Conservation (phyloP, 2,329 filamentous ascomycete genomes). For the Sphaceloma murrayae region DNA sequence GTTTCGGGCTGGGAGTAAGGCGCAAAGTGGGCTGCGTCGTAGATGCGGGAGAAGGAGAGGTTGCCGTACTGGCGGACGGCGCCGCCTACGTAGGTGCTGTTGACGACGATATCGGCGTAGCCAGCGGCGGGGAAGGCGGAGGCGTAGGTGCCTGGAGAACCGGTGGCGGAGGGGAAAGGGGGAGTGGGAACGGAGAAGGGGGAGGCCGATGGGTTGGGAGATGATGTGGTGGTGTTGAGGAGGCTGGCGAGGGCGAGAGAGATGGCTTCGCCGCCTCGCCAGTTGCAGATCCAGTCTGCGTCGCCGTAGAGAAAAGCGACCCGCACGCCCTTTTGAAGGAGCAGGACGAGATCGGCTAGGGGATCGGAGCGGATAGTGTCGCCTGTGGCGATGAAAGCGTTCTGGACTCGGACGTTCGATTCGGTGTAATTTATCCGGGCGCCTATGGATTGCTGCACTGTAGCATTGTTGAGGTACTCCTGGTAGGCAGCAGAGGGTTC, state of each 20-base stretch:
- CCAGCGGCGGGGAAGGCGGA: conserved; percentile 24
- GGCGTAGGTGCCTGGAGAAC: conserved; percentile 30
- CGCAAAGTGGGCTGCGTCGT: conserved; percentile 29
- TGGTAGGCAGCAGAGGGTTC: conserved; percentile 40
- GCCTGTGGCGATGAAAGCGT: conserved; percentile 40
- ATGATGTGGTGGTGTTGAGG: conserved; percentile 48
- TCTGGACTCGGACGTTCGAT: conserved; percentile 35
- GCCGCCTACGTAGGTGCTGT: conserved; percentile 28
- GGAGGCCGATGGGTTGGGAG: conserved; percentile 61
- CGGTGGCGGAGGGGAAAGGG: conserved; percentile 41
- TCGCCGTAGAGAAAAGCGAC: conserved; percentile 29
- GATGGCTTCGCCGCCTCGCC: conserved; percentile 33
- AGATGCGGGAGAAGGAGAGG: conserved; percentile 29
- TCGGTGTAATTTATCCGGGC: conserved; percentile 50
- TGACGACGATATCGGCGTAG: conserved; percentile 30
- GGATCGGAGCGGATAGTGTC: conserved; percentile 41
- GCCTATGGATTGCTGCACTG: conserved; percentile 49
- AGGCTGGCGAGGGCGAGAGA: conserved; percentile 35
- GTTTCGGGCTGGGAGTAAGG: conserved; percentile 27
- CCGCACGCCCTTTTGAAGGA: conserved; percentile 30
- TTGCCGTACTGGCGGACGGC: conserved; percentile 30
- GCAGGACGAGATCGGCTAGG: conserved; percentile 33
- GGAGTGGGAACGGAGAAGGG: conserved; percentile 46
- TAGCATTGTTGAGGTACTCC: conserved; percentile 49
- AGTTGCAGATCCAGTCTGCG: conserved; percentile 35